Base-by-base conservation (phyloP, 441 rosid species). In the Adansonia rubrostipa region DNA sequence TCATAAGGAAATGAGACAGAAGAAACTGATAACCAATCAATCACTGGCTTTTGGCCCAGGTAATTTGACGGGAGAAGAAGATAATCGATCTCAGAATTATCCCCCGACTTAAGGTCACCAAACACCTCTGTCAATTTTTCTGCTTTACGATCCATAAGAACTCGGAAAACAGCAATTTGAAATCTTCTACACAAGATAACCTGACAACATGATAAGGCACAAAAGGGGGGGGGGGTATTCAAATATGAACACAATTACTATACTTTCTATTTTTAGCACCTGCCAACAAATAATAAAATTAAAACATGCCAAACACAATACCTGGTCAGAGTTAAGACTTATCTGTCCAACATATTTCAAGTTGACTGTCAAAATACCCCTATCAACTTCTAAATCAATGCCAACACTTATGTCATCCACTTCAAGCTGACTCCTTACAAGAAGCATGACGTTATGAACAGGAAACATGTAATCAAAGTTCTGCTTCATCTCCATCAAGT, bases 181-280 rank as follows among this genome's bases (percentile, higher is more conserved):
- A 96, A 96, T 84, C 64, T 84, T 88, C 88, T 86, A 85, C 97
- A 92, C 76, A 79, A 3, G 79, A 77, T 77, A 44, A 90, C 92
- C 98, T 96, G 88, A 47, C 24, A 80, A 76, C 42, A 80, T 3
- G 80, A 33, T 54, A 78, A 44, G 19, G 5, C 14, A 54, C 62
- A 77, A 61, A 19, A 70, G 5, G 71, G 28, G 70, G 9, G 6
- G 4, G n/a, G 24, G 75, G 54, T 9, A 20, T 33, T 53, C n/a
- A 71, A 15, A 28, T 33, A 33, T 9, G 15, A 71, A 51, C 9
- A 22, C 8, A 24, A 24, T 28, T 71, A 28, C 60, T 6, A 24
- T 51, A 71, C 15, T 71, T 51, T 51, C n/a, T 53, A 28, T 53
- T 51, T 33, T 53, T 53, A 33, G 14, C 22, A 71, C 47, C 24